phyloP scores from a whole-genome alignment of 73 alveolate genomes.

The Symbiodinium natans region DNA sequence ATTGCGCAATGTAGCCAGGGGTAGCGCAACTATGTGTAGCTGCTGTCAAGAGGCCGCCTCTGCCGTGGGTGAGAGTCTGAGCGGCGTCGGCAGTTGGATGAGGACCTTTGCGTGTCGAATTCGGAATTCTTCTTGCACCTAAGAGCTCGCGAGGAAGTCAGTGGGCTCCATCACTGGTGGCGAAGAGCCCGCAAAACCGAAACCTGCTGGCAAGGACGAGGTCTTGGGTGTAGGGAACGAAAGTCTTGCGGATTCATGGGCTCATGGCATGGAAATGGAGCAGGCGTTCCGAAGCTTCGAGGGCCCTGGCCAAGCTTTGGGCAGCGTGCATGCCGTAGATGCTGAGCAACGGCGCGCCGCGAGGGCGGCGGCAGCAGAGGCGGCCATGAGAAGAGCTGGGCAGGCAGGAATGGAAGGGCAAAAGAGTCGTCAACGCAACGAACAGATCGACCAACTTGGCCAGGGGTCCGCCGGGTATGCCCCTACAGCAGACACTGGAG shows the following conservation, averaged over 20 bases:
- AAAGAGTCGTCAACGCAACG: not conserved
- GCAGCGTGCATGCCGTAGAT: not conserved
- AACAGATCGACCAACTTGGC: too few species aligned
- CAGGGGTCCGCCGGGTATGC: not conserved
- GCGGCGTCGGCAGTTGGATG: conserved; percentile 80
- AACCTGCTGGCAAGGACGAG: not conserved
- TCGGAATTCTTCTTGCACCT: not conserved
- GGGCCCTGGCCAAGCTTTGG: not conserved
- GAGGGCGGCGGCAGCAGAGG: conserved; percentile 90
- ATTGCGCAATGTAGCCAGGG: too few species aligned
- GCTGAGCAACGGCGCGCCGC: conserved; percentile 27
- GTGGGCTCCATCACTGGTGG: conserved; percentile 62
- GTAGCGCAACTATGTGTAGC: too few species aligned
- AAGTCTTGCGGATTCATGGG: not conserved
- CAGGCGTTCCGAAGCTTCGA: not conserved
- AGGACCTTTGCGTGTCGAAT: not conserved
- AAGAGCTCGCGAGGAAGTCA: conserved; percentile 24
- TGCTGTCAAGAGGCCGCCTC: too few species aligned
- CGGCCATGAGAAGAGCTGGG: conserved; percentile 90
- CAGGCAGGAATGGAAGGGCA: conserved; percentile 32
- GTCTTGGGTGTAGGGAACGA: too few species aligned
- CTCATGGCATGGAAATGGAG: not conserved
- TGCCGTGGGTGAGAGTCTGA: conserved; percentile 56
- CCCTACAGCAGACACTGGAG: not conserved
- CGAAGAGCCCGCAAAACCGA: conserved; percentile 17